These are phyloP conservation scores for Rhododendron henanense DNA, from an alignment of 148 eudicot genomes.

Conservation along the genomic window DNA sequence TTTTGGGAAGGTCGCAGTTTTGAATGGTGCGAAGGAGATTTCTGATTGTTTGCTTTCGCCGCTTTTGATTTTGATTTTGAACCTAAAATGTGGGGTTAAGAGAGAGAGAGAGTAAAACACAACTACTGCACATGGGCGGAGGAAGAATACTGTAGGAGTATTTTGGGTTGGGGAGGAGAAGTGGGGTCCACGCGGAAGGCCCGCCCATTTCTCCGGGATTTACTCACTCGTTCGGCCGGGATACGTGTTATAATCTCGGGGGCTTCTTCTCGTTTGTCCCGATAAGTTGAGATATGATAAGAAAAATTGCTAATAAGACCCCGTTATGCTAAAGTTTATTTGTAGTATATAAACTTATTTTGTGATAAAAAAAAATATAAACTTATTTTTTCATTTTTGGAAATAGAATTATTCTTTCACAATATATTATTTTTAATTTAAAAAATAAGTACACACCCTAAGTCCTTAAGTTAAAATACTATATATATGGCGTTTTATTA, in stretches of 20 bases:
- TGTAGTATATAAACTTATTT: no score
- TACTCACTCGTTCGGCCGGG: neutral
- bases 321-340: no score
- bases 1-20: neutral
- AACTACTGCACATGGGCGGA: neutral
- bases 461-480: no score
- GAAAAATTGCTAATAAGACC: no score
- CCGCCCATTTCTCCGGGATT: constrained; percentile 21
- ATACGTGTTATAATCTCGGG: neutral
- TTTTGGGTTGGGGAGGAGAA: neutral
- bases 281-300: neutral
- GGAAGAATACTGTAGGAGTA: neutral
- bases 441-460: no score
- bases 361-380: no score
- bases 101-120: neutral
- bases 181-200: constrained; percentile 34
- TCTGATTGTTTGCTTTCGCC: neutral
- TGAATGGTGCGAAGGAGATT: neutral
- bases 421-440: no score
- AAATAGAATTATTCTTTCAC: no score
- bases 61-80: neutral
- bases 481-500: no score
- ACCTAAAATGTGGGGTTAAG: no score
- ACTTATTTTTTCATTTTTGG: no score
- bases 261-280: neutral